Percentiles rank a stretch among this genome's conserved stretches.
phyloP scores from a whole-genome alignment of 2,329 filamentous ascomycete species.

The Xylariales sp. region DNA sequence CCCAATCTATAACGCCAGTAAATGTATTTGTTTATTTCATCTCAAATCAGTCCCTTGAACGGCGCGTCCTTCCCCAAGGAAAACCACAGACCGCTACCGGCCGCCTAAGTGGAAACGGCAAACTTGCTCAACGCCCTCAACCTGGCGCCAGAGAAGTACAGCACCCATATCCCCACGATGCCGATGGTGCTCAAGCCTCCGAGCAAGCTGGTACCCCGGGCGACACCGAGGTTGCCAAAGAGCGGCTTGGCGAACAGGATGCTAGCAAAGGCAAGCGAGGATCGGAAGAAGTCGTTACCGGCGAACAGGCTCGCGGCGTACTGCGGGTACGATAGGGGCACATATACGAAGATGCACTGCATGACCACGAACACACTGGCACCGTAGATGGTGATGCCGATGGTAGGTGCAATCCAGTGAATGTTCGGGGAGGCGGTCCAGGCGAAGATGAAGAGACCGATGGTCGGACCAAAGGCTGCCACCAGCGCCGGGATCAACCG shows the following conservation, averaged over 20 bases:
- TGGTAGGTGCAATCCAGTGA: slow-evolving; percentile 51
- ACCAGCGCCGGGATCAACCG: slow-evolving; percentile 51
- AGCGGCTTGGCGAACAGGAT: slow-evolving; percentile 58
- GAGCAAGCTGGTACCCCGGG: slow-evolving; percentile 51
- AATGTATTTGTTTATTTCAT: no score
- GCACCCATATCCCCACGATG: slow-evolving; percentile 53
- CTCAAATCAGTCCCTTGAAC: no score
- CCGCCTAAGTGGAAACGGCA: slow-evolving; percentile 32
- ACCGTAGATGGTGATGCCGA: slow-evolving; percentile 54
- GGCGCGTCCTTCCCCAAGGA: no score
- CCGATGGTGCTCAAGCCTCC: slow-evolving; percentile 50
- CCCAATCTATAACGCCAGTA: no score
- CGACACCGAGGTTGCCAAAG: slow-evolving; percentile 55
- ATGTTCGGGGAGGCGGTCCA: slow-evolving; percentile 50
- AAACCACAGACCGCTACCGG: no score
- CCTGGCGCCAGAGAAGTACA: slow-evolving; percentile 53
- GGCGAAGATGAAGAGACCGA: slow-evolving; percentile 58
- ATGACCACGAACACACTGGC: slow-evolving; percentile 49
- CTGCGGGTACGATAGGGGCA: slow-evolving; percentile 50
- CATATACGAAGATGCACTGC: slow-evolving; percentile 58
- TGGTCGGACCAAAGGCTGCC: slow-evolving; percentile 47
- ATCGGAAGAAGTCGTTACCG: slow-evolving; percentile 56
- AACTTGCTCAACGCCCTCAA: slow-evolving; percentile 56
- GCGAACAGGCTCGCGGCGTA: slow-evolving; percentile 58
- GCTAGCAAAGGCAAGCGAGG: slow-evolving; percentile 53